Percentiles rank a stretch among this genome's conserved stretches.
phyloP scores from a whole-genome alignment of 495 filamentous ascomycete genomes.

The Podospora pseudoanserina region DNA sequence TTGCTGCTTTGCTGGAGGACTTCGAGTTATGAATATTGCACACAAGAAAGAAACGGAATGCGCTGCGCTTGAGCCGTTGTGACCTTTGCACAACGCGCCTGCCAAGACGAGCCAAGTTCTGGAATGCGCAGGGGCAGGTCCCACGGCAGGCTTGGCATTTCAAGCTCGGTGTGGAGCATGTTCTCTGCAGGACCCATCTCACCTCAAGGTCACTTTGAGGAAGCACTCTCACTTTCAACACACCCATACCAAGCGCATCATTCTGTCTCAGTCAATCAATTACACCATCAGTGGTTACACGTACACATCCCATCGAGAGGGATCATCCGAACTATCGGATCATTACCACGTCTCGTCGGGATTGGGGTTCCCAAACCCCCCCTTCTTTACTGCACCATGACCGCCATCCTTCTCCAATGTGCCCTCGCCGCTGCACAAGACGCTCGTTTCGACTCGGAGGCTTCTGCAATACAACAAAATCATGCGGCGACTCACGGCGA shows the following conservation, averaged over 20 bases:
- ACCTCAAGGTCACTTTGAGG: not conserved
- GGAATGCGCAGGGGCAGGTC: not conserved
- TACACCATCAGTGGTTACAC: not conserved
- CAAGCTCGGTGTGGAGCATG: not conserved
- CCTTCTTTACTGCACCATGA: conserved; percentile 13
- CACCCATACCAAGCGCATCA: not conserved
- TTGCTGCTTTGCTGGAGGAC: not conserved
- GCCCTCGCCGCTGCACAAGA: conserved; percentile 20
- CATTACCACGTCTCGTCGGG: not conserved
- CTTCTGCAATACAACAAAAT: conserved; percentile 14
- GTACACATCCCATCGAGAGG: not conserved
- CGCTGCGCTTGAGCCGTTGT: not conserved
- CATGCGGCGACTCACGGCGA: conserved; percentile 28
- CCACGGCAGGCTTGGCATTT: not conserved
- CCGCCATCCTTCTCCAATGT: conserved; percentile 26
- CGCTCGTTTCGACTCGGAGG: conserved; percentile 19
- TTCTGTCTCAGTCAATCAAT: not conserved
- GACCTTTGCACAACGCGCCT: not conserved
- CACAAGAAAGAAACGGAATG: not conserved
- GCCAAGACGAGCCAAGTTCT: not conserved
- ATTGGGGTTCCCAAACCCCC: not conserved
- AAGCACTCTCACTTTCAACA: not conserved
- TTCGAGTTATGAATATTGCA: not conserved
- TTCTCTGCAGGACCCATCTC: not conserved
- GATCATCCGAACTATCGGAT: not conserved